These are phyloP conservation scores for Herpetomonas muscarum DNA, from an alignment of 208 protist genomes.

Conservation along the genomic window DNA sequence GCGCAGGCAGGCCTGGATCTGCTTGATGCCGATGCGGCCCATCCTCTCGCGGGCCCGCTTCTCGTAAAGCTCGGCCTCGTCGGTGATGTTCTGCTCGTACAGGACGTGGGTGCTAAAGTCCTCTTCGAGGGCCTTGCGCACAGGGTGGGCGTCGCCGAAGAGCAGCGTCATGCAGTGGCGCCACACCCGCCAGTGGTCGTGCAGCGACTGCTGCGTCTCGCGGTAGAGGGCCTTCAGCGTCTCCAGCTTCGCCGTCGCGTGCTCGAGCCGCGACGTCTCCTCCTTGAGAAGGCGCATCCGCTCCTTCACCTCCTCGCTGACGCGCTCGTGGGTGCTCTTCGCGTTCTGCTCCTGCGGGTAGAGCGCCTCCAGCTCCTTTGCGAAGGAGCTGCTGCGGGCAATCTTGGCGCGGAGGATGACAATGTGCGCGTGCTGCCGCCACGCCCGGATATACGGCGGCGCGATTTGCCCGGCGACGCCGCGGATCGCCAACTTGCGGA, in stretches of 20 bases:
- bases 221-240: conserved; percentile 46
- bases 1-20: conserved; percentile 48
- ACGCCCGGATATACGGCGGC: conserved; percentile 49
- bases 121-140: conserved; percentile 24
- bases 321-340: conserved; percentile 56
- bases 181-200: conserved; percentile 71
- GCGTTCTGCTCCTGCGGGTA: conserved; percentile 55
- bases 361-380: conserved; percentile 68
- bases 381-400: conserved; percentile 29
- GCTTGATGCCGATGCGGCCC: conserved; percentile 41
- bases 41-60: conserved; percentile 55
- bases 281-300: conserved; percentile 57
- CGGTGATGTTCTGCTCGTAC: conserved; percentile 78
- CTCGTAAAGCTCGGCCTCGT: conserved; percentile 50
- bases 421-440: conserved; percentile 74
- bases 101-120: conserved; percentile 23
- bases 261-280: conserved; percentile 31
- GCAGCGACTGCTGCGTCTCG: conserved; percentile 51
- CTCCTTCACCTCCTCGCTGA: conserved; percentile 64
- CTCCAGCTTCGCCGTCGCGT: conserved; percentile 38
- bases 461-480: conserved; percentile 36
- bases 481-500: conserved; percentile 46
- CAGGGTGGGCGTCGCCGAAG: conserved; percentile 56
- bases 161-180: conserved; percentile 38
- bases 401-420: conserved; percentile 63